A percentile compares a stretch with the other conserved stretches of the same genome.
Conservation (phyloP, 1,139 yeast genomes). For the Geotrichum cucujoidarum region DNA sequence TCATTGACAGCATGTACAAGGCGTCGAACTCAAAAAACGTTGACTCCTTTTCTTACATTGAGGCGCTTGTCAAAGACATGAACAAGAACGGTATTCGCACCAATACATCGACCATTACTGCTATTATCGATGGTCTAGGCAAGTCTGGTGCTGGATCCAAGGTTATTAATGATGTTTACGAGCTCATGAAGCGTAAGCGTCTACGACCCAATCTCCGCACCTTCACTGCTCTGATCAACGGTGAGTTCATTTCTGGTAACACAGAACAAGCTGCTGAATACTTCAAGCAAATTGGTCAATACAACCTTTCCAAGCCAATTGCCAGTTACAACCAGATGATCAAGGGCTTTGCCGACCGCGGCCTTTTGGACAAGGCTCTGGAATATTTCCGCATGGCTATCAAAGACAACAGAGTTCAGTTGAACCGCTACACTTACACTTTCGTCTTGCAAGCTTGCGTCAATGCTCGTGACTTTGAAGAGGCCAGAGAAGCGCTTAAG, state of each 20-base stretch:
- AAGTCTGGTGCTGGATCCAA: conserved; percentile 45
- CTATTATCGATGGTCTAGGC: conserved; percentile 55
- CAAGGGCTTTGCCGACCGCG: conserved; percentile 42
- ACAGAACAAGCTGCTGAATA: conserved; percentile 45
- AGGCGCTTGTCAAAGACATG: conserved; percentile 45
- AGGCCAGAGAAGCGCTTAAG: conserved; percentile 40
- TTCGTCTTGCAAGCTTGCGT: conserved; percentile 48
- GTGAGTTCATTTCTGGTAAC: conserved; percentile 52
- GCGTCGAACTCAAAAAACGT: conserved; percentile 43
- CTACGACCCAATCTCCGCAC: conserved; percentile 41
- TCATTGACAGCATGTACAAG: conserved; percentile 55
- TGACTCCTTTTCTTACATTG: conserved; percentile 42
- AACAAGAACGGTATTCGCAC: conserved; percentile 41
- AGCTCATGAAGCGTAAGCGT: conserved; percentile 40
- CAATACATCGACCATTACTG: conserved; percentile 49
- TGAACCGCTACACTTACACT: conserved; percentile 56
- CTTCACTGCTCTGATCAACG: conserved; percentile 54
- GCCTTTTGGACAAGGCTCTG: conserved; percentile 40
- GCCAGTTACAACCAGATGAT: conserved; percentile 61
- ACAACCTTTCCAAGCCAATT: conserved; percentile 40
- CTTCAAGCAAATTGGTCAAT: conserved; percentile 44
- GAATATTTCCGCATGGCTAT: conserved; percentile 38
- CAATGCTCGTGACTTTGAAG: conserved; percentile 36
- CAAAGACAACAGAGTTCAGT: conserved; percentile 35
- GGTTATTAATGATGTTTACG: conserved; percentile 52